phyloP scores from a whole-genome alignment of 2,329 filamentous ascomycete genomes.

The Penicillium verrucosum region DNA sequence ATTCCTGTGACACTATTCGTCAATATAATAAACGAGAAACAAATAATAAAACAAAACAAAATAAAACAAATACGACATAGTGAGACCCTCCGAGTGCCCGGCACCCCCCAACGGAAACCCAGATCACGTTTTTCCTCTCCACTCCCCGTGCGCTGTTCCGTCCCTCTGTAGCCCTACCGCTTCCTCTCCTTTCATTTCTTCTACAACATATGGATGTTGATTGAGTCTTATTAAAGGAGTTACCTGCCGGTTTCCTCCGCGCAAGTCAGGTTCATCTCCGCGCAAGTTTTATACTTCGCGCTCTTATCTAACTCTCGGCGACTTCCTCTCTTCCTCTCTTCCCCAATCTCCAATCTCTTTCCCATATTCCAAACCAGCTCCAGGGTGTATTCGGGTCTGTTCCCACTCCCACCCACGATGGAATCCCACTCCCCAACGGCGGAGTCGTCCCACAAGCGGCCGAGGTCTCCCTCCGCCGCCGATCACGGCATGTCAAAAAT shows the following conservation, averaged over 20 bases:
- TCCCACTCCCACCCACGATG: slow-evolving; percentile 23
- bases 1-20: not conserved
- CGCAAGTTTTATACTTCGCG: slow-evolving; percentile 3
- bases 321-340: not conserved
- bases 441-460: slow-evolving; percentile 44
- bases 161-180: not conserved
- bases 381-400: not conserved
- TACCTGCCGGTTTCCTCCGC: slow-evolving; percentile 9
- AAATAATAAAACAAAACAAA: not conserved
- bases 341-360: not conserved
- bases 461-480: slow-evolving; percentile 44
- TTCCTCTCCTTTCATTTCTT: slow-evolving; percentile 2
- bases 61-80: not conserved
- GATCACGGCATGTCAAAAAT: slow-evolving; percentile 48
- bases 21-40: not conserved
- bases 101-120: not conserved
- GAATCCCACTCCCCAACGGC: slow-evolving; percentile 35
- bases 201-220: slow-evolving; percentile 8
- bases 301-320: not conserved
- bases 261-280: slow-evolving; percentile 8
- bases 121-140: slow-evolving; percentile 14
- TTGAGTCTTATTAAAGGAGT: not conserved
- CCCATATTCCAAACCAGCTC: not conserved
- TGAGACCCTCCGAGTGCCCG: not conserved
- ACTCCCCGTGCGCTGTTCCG: slow-evolving; percentile 11